A percentile compares a stretch with the other conserved stretches of the same genome.
Evolutionary conservation across 148 eudicot species (phyloP).

Genomic region (Rhododendron henanense): DNA sequence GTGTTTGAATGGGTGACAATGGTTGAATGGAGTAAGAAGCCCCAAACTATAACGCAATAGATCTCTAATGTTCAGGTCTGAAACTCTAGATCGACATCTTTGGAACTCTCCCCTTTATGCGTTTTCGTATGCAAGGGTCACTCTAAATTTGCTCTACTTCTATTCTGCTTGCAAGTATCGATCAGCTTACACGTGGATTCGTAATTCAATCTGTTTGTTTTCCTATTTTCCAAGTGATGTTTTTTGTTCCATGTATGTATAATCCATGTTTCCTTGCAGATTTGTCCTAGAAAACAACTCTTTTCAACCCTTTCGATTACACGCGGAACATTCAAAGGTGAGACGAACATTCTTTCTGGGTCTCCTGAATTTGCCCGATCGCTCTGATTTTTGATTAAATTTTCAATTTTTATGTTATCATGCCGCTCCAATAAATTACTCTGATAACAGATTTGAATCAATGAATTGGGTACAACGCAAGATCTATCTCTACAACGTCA

Average conservation of each 20-base stretch:
- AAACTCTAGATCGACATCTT: not conserved
- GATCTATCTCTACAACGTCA: slow-evolving; percentile 80
- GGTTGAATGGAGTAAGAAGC: not conserved
- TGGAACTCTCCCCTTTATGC: not conserved
- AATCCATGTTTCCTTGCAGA: not conserved
- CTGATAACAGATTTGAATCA: slow-evolving; percentile 1
- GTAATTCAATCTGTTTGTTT: not conserved
- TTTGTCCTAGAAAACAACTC: not conserved
- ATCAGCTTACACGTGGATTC: not conserved
- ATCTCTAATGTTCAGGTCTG: not conserved
- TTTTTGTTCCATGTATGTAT: not conserved
- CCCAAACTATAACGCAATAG: too few relatives aligned
- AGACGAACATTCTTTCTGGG: not conserved
- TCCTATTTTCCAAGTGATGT: not conserved
- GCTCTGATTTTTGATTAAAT: not conserved
- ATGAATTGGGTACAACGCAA: slow-evolving; percentile 90
- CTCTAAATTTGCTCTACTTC: not conserved
- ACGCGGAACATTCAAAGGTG: not conserved
- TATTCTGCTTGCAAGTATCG: not conserved
- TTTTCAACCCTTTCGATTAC: not conserved
- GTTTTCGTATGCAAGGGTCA: not conserved
- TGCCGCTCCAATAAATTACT: not conserved
- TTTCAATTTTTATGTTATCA: not conserved
- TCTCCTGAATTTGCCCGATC: not conserved
- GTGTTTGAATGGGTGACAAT: not conserved